phyloP scores from a whole-genome alignment of 192 early-diverging fungal species.

The Coemansia nantahalensis region DNA sequence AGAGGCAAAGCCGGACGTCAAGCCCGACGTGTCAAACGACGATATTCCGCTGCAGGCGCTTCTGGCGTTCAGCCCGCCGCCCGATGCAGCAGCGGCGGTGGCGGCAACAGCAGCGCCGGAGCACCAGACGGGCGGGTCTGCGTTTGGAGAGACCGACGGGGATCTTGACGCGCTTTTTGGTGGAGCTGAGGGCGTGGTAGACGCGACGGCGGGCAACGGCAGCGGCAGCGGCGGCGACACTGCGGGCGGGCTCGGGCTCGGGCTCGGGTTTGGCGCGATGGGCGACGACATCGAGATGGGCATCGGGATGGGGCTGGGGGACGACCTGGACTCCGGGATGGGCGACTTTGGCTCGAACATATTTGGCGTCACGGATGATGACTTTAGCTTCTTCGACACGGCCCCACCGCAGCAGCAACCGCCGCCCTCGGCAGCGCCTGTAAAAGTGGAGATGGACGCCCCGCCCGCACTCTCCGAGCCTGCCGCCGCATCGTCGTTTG shows the following conservation, averaged over 20 bases:
- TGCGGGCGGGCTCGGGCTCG: too few species aligned
- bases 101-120: slow-evolving; percentile 1
- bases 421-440: too few species aligned
- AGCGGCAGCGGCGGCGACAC: too few species aligned
- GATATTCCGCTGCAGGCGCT: slow-evolving; percentile 30
- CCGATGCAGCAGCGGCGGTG: background rate
- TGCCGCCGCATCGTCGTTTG: too few species aligned
- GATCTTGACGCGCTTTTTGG: slow-evolving; percentile 47
- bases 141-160: too few species aligned
- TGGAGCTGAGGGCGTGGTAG: slow-evolving; percentile 1
- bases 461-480: too few species aligned
- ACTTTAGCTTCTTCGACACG: slow-evolving; percentile 51
- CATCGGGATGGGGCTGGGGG: slow-evolving; percentile 36
- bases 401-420: slow-evolving; percentile 12
- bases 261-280: slow-evolving; percentile 13
- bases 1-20: slow-evolving; percentile 3
- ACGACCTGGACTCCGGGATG: slow-evolving; percentile 26
- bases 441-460: too few species aligned
- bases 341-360: slow-evolving; percentile 30
- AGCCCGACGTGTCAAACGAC: slow-evolving; percentile 15
- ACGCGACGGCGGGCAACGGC: too few species aligned
- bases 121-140: too few species aligned
- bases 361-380: slow-evolving; percentile 53
- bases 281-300: slow-evolving; percentile 39
- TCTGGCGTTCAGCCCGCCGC: slow-evolving; percentile 1